Evolutionary conservation across 495 filamentous ascomycete species (phyloP), one percentile per base, ranked within the genome.

Genomic region (Achaetomiella virescens): DNA sequence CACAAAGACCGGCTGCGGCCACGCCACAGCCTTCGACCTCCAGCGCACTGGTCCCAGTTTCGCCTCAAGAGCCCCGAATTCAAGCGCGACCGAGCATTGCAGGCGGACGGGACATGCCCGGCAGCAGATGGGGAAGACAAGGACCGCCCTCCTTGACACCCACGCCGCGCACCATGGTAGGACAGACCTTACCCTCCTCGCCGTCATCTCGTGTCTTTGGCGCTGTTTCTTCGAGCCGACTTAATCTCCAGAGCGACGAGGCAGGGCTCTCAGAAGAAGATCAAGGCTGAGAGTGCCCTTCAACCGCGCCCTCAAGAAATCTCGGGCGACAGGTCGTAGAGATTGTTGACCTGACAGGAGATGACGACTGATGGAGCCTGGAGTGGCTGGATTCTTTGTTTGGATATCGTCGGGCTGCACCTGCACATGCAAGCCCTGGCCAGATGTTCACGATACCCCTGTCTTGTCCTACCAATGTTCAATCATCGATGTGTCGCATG

Each of bases 291-390:
- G 36, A 10, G n/a, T 38, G 9, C 14, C 15, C 31, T 33, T 4
- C 21, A 18, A 38, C 11, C 35, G 8, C 22, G 8, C 2, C 57
- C 15, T 15, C 31, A 3, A 22, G 45, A 14, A 37, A 46, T 6
- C 35, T 38, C 41, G 58, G 49, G 50, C 53, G 52, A n/a, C 48
- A 50, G 51, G 35, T 3, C 7, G 43, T 18, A 1, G 61, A 53
- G 17, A 42, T 61, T n/a, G 48, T 64, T 40, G 61, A 64, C 51
- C 42, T 61, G 37, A 64, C 52, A 1, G n/a, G n/a, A n/a, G 38
- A 31, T 6, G 58, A 61, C 18, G 58, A 58, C 24, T 55, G 33
- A 55, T 0, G 1, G 0, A 0, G 2, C 21, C 18, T 2, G 1
- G 8, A 15, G 20, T n/a, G 48, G 21, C 20, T 38, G 29, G 51